These are phyloP conservation scores for Dryas alaskensis DNA, from an alignment of 306 rosid genomes.

Conservation along the genomic window DNA sequence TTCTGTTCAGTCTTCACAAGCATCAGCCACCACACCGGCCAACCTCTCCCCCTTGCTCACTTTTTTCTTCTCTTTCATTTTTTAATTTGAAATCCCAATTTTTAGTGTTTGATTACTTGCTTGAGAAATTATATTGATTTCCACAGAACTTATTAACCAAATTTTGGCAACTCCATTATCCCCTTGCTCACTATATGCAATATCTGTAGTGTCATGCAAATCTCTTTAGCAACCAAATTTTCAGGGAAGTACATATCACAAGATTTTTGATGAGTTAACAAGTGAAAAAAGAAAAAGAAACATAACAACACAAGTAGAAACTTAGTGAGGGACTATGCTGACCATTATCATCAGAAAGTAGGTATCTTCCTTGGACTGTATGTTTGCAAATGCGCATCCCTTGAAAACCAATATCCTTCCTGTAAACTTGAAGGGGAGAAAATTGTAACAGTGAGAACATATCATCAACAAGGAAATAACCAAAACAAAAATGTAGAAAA, in stretches of 20 bases:
- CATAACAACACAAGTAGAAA: not conserved
- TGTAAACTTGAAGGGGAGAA: slow-evolving; percentile 20
- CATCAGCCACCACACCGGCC: not conserved
- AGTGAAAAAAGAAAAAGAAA: not conserved
- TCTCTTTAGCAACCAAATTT: not conserved
- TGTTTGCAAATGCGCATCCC: slow-evolving; percentile 42
- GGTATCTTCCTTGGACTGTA: slow-evolving; percentile 88
- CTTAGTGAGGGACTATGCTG: slow-evolving; percentile 10
- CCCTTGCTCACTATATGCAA: too few species aligned
- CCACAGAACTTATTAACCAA: not conserved
- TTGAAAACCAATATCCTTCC: slow-evolving; percentile 64
- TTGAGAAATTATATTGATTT: not conserved
- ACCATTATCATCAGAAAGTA: slow-evolving; percentile 78
- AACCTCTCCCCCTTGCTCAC: not conserved
- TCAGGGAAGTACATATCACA: not conserved
- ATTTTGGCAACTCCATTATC: not conserved
- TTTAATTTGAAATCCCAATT: not conserved
- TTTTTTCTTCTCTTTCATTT: not conserved
- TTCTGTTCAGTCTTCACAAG: not conserved
- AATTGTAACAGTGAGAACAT: not conserved
- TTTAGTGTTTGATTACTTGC: not conserved
- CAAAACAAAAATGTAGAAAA: not conserved
- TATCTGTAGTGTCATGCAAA: not conserved
- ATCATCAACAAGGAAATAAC: not conserved
- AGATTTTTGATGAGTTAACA: not conserved